Conservation (phyloP, 139 green algal genomes). For the Picochlorum sp. region DNA sequence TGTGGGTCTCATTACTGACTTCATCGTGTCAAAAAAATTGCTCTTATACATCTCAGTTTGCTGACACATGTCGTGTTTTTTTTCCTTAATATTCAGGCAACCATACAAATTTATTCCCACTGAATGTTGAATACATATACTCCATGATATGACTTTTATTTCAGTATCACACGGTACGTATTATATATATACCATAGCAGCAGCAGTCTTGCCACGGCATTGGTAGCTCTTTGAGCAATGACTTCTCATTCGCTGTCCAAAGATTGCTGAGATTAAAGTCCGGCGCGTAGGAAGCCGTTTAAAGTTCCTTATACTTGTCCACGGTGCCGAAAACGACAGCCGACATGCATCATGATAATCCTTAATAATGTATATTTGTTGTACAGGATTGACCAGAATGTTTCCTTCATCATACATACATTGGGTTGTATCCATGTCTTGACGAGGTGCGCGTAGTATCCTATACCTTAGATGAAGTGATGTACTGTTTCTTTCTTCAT, state of each 20-base stretch:
- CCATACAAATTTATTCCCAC: too few species aligned
- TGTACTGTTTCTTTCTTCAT: not conserved
- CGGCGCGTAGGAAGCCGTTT: conserved; percentile 33
- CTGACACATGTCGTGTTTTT: too few species aligned
- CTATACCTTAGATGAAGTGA: too few species aligned
- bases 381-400: too few species aligned
- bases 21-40: conserved; percentile 27
- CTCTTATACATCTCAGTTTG: conserved; percentile 12
- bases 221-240: conserved; percentile 26
- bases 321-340: conserved; percentile 28
- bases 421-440: not conserved
- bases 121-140: too few species aligned
- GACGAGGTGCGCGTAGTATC: too few species aligned
- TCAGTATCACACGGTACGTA: not conserved
- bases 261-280: conserved; percentile 30
- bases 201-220: conserved; percentile 39
- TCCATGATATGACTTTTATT: too few species aligned
- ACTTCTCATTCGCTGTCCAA: conserved; percentile 29
- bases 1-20: conserved; percentile 8
- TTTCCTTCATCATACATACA: too few species aligned
- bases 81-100: too few species aligned
- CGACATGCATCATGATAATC: conserved; percentile 1
- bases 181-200: not conserved
- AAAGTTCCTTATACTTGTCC: conserved; percentile 1
- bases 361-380: too few species aligned